A percentile compares a stretch with the other conserved stretches of the same genome.
Conservation (phyloP, 2,329 filamentous ascomycete genomes). For the Colletotrichum neosansevieriae region DNA sequence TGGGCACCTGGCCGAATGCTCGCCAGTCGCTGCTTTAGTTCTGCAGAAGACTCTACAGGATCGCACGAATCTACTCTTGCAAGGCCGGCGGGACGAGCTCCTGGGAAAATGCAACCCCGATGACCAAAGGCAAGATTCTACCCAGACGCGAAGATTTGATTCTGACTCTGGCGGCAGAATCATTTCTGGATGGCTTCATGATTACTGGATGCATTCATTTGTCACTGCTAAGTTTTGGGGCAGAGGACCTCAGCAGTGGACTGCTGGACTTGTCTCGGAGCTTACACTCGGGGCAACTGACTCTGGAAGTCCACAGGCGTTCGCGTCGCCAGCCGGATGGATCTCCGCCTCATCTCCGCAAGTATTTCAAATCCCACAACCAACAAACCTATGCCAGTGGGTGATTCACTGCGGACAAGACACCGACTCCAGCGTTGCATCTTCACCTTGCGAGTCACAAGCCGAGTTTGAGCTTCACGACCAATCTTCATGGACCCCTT, state of each 20-base stretch:
- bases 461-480: slow-evolving; percentile 30
- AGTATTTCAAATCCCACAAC: slow-evolving; percentile 14
- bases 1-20: slow-evolving; percentile 26
- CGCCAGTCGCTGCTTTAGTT: slow-evolving; percentile 19
- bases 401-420: slow-evolving; percentile 18
- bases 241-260: slow-evolving; percentile 42
- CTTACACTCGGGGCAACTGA: not conserved
- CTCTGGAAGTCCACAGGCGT: not conserved
- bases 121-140: slow-evolving; percentile 32
- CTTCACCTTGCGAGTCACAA: no score
- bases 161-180: not conserved
- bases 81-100: slow-evolving; percentile 36
- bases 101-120: slow-evolving; percentile 19
- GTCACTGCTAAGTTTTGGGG: slow-evolving; percentile 45
- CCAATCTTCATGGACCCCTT: slow-evolving; percentile 35
- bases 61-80: slow-evolving; percentile 38
- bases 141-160: not conserved
- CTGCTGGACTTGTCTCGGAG: slow-evolving; percentile 13
- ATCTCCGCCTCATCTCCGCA: slow-evolving; percentile 26
- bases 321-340: not conserved
- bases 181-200: slow-evolving; percentile 42
- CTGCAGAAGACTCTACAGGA: slow-evolving; percentile 25
- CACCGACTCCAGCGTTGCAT: no score
- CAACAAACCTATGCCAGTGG: slow-evolving; percentile 38
- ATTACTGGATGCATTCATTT: slow-evolving; percentile 45